Percentiles rank a stretch among this genome's conserved stretches.
phyloP scores from a whole-genome alignment of 768 basidiomycete genomes.

The Boletellus emodensis region DNA sequence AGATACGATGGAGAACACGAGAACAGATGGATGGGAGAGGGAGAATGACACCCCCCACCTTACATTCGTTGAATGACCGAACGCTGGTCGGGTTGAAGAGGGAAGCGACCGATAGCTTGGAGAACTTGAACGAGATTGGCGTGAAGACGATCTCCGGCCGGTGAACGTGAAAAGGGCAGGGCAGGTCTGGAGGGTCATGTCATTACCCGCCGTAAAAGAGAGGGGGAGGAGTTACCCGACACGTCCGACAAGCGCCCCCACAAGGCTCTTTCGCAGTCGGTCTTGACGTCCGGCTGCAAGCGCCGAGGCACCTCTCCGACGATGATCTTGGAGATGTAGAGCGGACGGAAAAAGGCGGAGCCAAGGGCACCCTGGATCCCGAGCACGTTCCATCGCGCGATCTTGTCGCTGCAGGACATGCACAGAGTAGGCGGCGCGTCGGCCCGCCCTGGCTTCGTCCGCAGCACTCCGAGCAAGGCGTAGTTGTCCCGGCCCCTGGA shows the following conservation, averaged over 20 bases:
- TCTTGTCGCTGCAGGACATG: conserved; percentile 96
- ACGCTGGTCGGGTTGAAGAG: neutral
- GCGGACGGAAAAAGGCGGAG: conserved; percentile 47
- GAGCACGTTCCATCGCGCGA: conserved; percentile 79
- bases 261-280: conserved; percentile 70
- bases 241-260: conserved; percentile 48
- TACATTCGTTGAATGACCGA: conserved; percentile 70
- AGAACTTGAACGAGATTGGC: conserved; percentile 46
- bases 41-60: too few relatives aligned
- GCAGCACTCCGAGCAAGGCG: conserved; percentile 64
- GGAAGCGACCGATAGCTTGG: conserved; percentile 43
- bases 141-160: conserved; percentile 59
- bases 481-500: conserved; percentile 84
- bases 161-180: conserved; percentile 45
- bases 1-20: too few relatives aligned
- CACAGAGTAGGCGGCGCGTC: conserved; percentile 79
- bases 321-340: conserved; percentile 64
- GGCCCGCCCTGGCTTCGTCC: conserved; percentile 92
- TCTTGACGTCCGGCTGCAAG: conserved; percentile 38
- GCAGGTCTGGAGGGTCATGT: conserved; percentile 36
- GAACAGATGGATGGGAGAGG: too few relatives aligned
- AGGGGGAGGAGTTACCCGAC: conserved; percentile 32
- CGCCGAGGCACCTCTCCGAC: conserved; percentile 63
- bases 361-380: conserved; percentile 85
- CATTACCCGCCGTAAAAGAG: neutral